Evolutionary conservation across 2,329 filamentous ascomycete species (phyloP).

Genomic region (Cladosporium sp.): DNA sequence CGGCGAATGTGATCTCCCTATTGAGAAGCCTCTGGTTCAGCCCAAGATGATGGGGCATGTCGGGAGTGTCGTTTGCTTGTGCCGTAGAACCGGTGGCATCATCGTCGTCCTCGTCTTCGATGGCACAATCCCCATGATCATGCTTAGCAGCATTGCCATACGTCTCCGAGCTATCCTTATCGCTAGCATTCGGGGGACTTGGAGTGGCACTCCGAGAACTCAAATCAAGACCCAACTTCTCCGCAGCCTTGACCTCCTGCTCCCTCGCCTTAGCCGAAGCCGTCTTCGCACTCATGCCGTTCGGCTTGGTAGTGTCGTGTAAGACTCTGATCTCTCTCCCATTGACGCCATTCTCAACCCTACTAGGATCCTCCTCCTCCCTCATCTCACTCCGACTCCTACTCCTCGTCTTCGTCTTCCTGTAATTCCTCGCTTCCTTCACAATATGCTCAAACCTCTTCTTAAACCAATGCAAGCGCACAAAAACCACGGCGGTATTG

Average conservation of each 20-base stretch:
- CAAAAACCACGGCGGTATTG: constrained; percentile 79
- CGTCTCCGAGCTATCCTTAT: not conserved
- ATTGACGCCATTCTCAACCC: constrained; percentile 50
- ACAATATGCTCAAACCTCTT: constrained; percentile 87
- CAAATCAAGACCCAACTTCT: constrained; percentile 42
- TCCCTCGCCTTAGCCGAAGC: constrained; percentile 46
- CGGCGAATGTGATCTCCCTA: constrained; percentile 62
- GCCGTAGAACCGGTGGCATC: not conserved
- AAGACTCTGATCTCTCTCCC: constrained; percentile 63
- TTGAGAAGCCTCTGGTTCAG: constrained; percentile 22
- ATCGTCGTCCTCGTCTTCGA: constrained; percentile 12
- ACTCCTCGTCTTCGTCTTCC: constrained; percentile 59
- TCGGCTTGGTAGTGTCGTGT: constrained; percentile 50
- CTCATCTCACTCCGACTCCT: constrained; percentile 18
- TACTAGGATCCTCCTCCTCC: constrained; percentile 43
- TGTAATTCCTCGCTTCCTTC: constrained; percentile 62
- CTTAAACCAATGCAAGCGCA: constrained; percentile 97
- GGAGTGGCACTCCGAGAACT: constrained; percentile 14
- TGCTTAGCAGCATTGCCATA: not conserved
- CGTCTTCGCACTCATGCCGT: constrained; percentile 45
- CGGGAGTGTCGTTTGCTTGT: not conserved
- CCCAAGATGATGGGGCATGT: constrained; percentile 22
- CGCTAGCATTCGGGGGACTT: constrained; percentile 6
- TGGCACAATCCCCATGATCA: not conserved
- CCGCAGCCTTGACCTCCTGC: constrained; percentile 30